Conservation (phyloP, 2,329 filamentous ascomycete species). For the Alternaria tenuissima region DNA sequence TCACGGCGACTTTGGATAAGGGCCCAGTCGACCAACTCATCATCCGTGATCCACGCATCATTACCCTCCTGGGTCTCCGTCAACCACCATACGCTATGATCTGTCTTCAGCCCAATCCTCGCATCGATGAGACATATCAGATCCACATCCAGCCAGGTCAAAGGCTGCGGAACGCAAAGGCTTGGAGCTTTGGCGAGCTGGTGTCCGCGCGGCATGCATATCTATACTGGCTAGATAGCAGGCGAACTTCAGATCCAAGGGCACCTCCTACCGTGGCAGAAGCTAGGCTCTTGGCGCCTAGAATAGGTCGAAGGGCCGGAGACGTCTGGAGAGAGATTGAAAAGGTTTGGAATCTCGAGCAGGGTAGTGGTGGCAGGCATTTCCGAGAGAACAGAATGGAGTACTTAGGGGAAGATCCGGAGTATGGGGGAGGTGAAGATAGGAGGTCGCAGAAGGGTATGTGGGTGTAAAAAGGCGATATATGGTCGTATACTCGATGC, state of each 20-base stretch:
- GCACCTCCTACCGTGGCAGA: conserved; percentile 15
- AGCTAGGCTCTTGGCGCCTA: conserved; percentile 13
- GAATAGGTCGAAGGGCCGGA: conserved; percentile 10
- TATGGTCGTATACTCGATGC: not conserved
- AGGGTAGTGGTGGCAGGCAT: conserved; percentile 6
- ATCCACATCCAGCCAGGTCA: conserved; percentile 15
- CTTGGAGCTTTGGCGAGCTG: conserved; percentile 24
- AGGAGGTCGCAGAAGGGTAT: conserved; percentile 6
- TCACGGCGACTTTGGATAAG: conserved; percentile 22
- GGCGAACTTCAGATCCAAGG: conserved; percentile 15
- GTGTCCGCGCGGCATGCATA: conserved; percentile 24
- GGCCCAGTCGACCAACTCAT: conserved; percentile 25
- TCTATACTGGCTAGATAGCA: conserved; percentile 26
- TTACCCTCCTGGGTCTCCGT: conserved; percentile 20
- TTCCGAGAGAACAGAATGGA: conserved; percentile 15
- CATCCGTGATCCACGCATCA: conserved; percentile 19
- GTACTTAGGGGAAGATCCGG: conserved; percentile 21
- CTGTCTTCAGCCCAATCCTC: not conserved
- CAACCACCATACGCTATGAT: conserved; percentile 6
- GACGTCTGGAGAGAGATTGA: conserved; percentile 28
- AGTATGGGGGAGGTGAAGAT: not conserved
- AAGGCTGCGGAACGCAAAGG: not conserved
- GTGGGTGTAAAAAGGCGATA: conserved; percentile 2
- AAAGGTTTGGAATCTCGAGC: conserved; percentile 21
- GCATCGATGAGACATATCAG: conserved; percentile 19